A percentile compares a stretch with the other conserved stretches of the same genome.
Conservation (phyloP, 306 rosid genomes). For the Glycyrrhiza uralensis region DNA sequence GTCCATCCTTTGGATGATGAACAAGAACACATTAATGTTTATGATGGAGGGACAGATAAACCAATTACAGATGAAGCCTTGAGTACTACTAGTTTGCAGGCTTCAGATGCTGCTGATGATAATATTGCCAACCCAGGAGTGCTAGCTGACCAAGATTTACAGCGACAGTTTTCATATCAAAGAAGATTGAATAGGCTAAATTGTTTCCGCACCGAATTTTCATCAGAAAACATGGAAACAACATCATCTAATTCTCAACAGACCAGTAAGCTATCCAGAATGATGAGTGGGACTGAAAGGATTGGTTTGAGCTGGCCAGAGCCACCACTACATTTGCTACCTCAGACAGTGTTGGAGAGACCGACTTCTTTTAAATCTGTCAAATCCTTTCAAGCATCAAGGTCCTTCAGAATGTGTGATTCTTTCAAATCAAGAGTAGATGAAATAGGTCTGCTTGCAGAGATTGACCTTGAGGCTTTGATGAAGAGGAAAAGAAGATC, state of each 20-base stretch:
- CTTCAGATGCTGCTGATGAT: constrained; percentile 40
- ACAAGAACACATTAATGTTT: constrained; percentile 22
- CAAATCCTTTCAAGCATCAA: constrained; percentile 53
- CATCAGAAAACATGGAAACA: constrained; percentile 26
- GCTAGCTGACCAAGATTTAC: constrained; percentile 29
- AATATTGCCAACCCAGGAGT: constrained; percentile 23
- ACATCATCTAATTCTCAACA: constrained; percentile 37
- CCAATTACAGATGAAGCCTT: constrained; percentile 24
- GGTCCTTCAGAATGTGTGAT: constrained; percentile 46
- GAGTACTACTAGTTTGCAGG: constrained; percentile 22
- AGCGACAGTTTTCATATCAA: constrained; percentile 49
- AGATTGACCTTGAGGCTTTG: constrained; percentile 75
- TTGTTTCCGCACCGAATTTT: constrained; percentile 46
- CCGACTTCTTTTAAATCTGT: constrained; percentile 49
- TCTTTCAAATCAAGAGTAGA: constrained; percentile 59
- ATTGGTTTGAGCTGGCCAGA: constrained; percentile 96
- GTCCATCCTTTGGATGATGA: constrained; percentile 70
- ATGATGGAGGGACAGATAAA: constrained; percentile 26
- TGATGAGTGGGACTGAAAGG: constrained; percentile 75
- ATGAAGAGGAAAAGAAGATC: constrained; percentile 76
- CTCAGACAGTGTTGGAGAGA: constrained; percentile 50
- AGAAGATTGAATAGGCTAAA: constrained; percentile 66
- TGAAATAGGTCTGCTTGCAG: constrained; percentile 54
- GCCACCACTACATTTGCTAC: constrained; percentile 60
- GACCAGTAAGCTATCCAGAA: constrained; percentile 47